These are phyloP conservation scores for Gossypium australe DNA, from an alignment of 345 rosid species.

Conservation along the genomic window DNA sequence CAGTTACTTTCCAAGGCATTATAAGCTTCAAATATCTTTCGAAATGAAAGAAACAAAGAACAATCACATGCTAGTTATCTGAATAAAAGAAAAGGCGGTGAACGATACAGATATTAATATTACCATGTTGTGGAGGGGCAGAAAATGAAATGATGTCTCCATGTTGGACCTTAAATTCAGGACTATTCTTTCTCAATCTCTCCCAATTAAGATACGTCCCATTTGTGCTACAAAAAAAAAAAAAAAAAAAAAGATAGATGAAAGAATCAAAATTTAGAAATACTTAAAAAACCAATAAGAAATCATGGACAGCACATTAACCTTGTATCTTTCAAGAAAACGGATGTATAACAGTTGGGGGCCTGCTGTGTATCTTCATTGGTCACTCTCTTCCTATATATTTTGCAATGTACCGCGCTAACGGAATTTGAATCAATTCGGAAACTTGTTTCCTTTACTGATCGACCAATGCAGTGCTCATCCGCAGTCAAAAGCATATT, in stretches of 20 bases:
- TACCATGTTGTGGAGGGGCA: conserved; percentile 87
- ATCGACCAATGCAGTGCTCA: conserved; percentile 70
- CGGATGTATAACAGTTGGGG: conserved; percentile 27
- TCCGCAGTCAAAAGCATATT: conserved; percentile 66
- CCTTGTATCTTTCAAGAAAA: conserved; percentile 81
- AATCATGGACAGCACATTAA: conserved; percentile 22
- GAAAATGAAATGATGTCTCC: conserved; percentile 88
- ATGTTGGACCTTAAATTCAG: conserved; percentile 57
- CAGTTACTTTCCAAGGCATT: background rate
- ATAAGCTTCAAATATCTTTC: background rate
- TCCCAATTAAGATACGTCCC: conserved; percentile 87
- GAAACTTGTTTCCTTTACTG: conserved; percentile 50
- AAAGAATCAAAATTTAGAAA: background rate
- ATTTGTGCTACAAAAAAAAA: conserved; percentile 51
- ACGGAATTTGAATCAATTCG: conserved; percentile 65
- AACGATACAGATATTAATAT: background rate
- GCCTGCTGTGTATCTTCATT: conserved; percentile 27
- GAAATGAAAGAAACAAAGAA: background rate
- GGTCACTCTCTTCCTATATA: conserved; percentile 41
- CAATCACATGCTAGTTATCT: background rate
- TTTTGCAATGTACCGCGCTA: conserved; percentile 80
- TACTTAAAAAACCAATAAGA: background rate
- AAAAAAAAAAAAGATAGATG: background rate
- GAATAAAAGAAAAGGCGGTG: background rate
- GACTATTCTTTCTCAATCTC: conserved; percentile 57